A percentile compares a stretch with the other conserved stretches of the same genome.
These are phyloP conservation scores for Dryas alaskensis DNA, from an alignment of 306 rosid genomes.

Conservation along the genomic window DNA sequence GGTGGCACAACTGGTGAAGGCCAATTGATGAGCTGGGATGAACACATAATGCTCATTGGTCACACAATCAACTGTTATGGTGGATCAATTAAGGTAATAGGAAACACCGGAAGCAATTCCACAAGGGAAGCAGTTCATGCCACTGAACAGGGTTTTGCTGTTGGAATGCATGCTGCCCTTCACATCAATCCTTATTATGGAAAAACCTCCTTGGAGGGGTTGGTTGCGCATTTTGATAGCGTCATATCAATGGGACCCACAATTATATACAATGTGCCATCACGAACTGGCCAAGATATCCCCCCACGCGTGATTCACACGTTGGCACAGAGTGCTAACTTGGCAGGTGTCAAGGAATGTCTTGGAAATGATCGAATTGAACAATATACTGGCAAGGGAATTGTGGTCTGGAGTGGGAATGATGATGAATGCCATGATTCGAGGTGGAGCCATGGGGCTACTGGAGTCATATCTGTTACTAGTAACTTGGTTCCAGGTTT, in stretches of 20 bases:
- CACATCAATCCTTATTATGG: conserved; percentile 97
- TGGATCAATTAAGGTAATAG: conserved; percentile 81
- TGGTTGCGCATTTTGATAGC: conserved; percentile 66
- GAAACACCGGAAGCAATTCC: conserved; percentile 93
- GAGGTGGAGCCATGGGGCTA: conserved; percentile 91
- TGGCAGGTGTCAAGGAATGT: conserved; percentile 96
- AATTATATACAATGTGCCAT: conserved; percentile 86
- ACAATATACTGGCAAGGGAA: conserved; percentile 52
- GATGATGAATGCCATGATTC: conserved; percentile 92
- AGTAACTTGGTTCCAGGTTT: conserved; percentile 90
- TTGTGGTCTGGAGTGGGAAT: conserved; percentile 91
- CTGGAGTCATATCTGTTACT: conserved; percentile 83
- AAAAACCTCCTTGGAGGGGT: conserved; percentile 77
- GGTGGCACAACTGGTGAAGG: conserved; percentile 98
- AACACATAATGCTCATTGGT: conserved; percentile 93
- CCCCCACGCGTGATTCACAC: conserved; percentile 67
- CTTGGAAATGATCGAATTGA: conserved; percentile 70
- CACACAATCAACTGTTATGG: conserved; percentile 90
- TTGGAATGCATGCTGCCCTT: conserved; percentile 99
- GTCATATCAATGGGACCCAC: conserved; percentile 91
- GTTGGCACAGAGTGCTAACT: conserved; percentile 51
- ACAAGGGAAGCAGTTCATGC: conserved; percentile 97
- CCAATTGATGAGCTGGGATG: conserved; percentile 97
- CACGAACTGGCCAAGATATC: conserved; percentile 93
- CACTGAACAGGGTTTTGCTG: conserved; percentile 93